Percentiles rank a stretch among this genome's conserved stretches.
Evolutionary conservation across 768 basidiomycete species (phyloP).

Genomic region (Boletus tylopilopsis): DNA sequence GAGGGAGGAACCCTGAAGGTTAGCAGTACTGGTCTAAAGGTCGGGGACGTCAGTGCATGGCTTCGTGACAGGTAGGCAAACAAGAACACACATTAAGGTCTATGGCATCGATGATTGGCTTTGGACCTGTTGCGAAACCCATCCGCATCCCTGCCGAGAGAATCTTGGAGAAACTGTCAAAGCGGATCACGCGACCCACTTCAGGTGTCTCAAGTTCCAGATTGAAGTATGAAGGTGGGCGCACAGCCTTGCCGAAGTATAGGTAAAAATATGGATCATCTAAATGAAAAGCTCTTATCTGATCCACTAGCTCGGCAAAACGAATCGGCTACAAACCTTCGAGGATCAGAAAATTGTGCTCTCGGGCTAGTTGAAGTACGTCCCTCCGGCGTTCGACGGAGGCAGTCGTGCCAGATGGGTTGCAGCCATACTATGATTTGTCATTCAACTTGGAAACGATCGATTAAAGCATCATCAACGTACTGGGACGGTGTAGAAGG

Average conservation of each 20-base stretch:
- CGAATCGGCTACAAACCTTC: conserved; percentile 52
- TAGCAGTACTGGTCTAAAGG: conserved; percentile 60
- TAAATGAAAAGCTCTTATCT: conserved; percentile 23
- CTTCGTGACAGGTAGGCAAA: conserved; percentile 14
- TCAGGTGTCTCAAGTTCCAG: conserved; percentile 66
- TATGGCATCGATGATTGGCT: conserved; percentile 60
- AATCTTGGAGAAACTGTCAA: conserved; percentile 89
- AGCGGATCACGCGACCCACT: conserved; percentile 77
- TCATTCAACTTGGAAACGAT: neutral
- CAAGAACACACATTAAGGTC: conserved; percentile 57
- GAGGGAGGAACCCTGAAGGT: conserved; percentile 62
- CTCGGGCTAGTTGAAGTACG: conserved; percentile 65
- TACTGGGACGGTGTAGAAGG: conserved; percentile 80
- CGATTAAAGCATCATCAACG: conserved; percentile 17
- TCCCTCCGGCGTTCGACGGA: conserved; percentile 65
- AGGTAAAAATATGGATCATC: conserved; percentile 81
- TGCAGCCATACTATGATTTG: conserved; percentile 65
- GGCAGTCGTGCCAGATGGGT: conserved; percentile 82
- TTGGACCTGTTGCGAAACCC: conserved; percentile 79
- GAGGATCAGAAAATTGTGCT: conserved; percentile 77
- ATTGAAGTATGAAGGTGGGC: conserved; percentile 77
- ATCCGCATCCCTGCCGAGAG: conserved; percentile 73
- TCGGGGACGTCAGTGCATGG: conserved; percentile 7
- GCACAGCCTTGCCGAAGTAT: conserved; percentile 63
- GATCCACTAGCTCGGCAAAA: neutral